Conservation (phyloP, 352 stramenopile species). For the Phytopythium montanum region DNA sequence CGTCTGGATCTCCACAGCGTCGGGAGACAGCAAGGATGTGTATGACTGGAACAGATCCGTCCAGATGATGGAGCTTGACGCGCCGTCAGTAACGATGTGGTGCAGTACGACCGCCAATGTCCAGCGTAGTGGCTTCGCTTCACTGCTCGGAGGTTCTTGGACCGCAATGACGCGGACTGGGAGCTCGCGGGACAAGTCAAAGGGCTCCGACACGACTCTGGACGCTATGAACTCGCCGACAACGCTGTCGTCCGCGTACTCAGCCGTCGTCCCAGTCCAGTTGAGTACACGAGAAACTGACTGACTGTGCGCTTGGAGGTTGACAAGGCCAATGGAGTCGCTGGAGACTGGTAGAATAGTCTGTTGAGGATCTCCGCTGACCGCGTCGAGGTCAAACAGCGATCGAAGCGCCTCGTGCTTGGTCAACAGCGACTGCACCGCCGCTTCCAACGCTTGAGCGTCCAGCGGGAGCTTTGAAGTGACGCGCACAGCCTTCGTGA, state of each 20-base stretch:
- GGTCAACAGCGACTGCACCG: slow-evolving; percentile 26
- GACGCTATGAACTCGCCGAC: slow-evolving; percentile 22
- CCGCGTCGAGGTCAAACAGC: slow-evolving; percentile 24
- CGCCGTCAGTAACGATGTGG: slow-evolving; percentile 50
- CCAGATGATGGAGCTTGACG: slow-evolving; percentile 47
- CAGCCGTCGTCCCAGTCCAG: background rate
- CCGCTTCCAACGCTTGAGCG: slow-evolving; percentile 14
- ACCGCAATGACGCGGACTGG: slow-evolving; percentile 40
- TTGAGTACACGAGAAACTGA: slow-evolving; percentile 8
- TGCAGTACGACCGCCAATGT: slow-evolving; percentile 40
- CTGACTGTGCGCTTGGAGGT: no score
- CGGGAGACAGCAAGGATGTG: background rate
- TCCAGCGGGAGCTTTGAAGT: slow-evolving; percentile 13
- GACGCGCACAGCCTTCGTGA: slow-evolving; percentile 33
- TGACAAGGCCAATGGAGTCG: slow-evolving; percentile 1
- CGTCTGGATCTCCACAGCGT: background rate
- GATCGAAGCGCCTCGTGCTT: slow-evolving; percentile 48
- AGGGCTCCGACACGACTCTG: slow-evolving; percentile 15
- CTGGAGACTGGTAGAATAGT: slow-evolving; percentile 17
- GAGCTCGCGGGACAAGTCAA: slow-evolving; percentile 29
- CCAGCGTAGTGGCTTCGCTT: background rate
- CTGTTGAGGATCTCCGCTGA: slow-evolving; percentile 31
- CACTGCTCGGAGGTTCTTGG: background rate
- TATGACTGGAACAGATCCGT: slow-evolving; percentile 31
- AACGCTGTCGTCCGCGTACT: background rate